Conservation (phyloP, 1,284 basidiomycete genomes). For the Microbotryomycetes sp. region DNA sequence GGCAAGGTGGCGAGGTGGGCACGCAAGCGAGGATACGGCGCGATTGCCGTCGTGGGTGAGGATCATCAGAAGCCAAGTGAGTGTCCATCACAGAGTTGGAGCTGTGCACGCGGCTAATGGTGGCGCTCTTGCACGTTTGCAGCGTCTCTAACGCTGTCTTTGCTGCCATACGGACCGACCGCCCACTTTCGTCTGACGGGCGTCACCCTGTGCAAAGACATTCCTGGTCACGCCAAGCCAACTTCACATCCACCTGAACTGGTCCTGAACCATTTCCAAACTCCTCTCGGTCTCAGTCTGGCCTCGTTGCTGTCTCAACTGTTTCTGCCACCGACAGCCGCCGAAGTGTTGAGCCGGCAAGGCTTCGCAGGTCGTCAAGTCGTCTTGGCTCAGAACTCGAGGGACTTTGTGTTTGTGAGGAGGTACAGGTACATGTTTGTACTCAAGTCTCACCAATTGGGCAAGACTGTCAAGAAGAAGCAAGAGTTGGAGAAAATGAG, state of each 20-base stretch:
- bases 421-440: constrained; percentile 45
- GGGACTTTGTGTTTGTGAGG: constrained; percentile 96
- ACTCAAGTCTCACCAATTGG: constrained; percentile 25
- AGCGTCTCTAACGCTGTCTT: constrained; percentile 88
- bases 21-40: constrained; percentile 74
- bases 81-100: too few relatives aligned
- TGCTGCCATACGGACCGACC: constrained; percentile 86
- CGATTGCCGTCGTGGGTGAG: constrained; percentile 89
- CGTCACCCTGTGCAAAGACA: constrained; percentile 73
- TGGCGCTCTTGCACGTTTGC: constrained; percentile 9
- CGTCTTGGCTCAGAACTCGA: constrained; percentile 93
- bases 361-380: constrained; percentile 69
- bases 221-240: constrained; percentile 86
- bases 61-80: constrained; percentile 74
- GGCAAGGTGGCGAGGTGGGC: constrained; percentile 93
- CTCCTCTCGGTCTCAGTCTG: constrained; percentile 83
- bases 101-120: too few relatives aligned
- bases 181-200: constrained; percentile 95
- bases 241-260: constrained; percentile 93
- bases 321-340: constrained; percentile 90
- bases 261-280: constrained; percentile 91
- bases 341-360: constrained; percentile 49
- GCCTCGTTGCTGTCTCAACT: constrained; percentile 91
- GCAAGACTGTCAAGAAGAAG: constrained; percentile 22
- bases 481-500: constrained; percentile 22